Conservation (phyloP, 176 grass and related monocot genomes). For the Metroxylon sagu region DNA sequence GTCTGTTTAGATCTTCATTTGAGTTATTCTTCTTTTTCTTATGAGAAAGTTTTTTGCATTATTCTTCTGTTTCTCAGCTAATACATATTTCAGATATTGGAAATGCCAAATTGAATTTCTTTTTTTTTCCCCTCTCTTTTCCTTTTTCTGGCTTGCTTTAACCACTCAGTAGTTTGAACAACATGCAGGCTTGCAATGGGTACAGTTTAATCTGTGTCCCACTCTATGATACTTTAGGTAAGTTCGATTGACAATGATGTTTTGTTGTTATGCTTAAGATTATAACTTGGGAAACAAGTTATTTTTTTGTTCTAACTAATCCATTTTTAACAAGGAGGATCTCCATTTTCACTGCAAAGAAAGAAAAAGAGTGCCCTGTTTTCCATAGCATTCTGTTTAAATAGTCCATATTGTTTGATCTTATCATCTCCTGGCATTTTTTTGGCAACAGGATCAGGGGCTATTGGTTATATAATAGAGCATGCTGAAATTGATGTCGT, state of each 20-base stretch:
- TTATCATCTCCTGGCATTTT: not conserved
- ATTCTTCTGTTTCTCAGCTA: no score
- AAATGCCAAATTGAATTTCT: no score
- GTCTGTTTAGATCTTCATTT: conserved; percentile 12
- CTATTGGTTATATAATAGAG: conserved; percentile 80
- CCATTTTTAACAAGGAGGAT: no score
- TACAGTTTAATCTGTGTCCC: conserved; percentile 77
- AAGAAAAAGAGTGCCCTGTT: no score
- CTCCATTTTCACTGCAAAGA: no score
- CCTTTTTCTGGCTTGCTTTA: not conserved
- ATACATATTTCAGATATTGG: no score
- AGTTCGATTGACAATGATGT: not conserved
- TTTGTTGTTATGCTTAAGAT: no score
- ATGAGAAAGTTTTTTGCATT: no score
- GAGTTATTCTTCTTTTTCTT: no score
- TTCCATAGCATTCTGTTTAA: not conserved
- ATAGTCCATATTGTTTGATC: not conserved
- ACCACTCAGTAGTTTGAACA: conserved; percentile 5
- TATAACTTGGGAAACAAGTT: no score
- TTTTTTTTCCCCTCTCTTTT: no score
- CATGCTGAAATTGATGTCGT: conserved; percentile 86
- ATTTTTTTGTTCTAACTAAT: no score
- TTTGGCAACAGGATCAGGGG: conserved; percentile 46
- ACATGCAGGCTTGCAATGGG: conserved; percentile 85
- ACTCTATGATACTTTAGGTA: conserved; percentile 90